Evolutionary conservation across 139 green algal genomes (phyloP).

Genomic region (Closterium sp.): DNA sequence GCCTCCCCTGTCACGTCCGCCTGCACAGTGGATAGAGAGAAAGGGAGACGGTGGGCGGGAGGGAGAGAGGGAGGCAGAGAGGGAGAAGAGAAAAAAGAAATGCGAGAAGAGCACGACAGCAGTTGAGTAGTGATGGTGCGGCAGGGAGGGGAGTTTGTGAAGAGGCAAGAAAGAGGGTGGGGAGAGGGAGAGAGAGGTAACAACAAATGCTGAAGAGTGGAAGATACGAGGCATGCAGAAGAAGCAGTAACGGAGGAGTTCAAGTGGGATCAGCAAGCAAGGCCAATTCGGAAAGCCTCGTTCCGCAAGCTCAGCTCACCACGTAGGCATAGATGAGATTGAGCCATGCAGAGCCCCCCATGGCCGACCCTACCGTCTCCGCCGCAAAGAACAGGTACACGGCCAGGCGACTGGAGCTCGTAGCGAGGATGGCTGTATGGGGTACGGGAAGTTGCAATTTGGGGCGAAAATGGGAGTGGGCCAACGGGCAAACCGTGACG

Average conservation of each 20-base stretch:
- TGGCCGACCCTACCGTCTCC: background rate
- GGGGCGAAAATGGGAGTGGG: background rate
- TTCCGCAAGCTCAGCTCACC: background rate
- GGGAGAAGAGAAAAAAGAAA: too few relatives aligned
- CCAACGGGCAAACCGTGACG: background rate
- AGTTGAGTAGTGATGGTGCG: background rate
- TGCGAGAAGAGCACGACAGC: too few relatives aligned
- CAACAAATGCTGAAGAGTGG: too few relatives aligned
- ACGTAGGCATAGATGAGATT: constrained; percentile 3
- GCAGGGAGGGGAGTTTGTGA: too few relatives aligned
- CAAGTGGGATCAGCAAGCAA: background rate
- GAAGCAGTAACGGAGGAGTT: background rate
- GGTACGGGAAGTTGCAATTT: background rate
- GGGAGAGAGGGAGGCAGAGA: too few relatives aligned
- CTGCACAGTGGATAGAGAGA: background rate
- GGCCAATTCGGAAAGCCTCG: too few relatives aligned
- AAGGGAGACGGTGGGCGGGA: background rate
- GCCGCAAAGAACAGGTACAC: background rate
- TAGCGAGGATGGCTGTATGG: background rate
- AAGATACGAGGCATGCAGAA: background rate
- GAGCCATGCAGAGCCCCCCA: background rate
- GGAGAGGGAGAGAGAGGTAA: too few relatives aligned
- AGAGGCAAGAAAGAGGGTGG: too few relatives aligned
- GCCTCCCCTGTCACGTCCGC: background rate
- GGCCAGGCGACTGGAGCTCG: background rate